Conservation (phyloP, 805 yeast genomes). For the Kregervanrija fluxuum region DNA sequence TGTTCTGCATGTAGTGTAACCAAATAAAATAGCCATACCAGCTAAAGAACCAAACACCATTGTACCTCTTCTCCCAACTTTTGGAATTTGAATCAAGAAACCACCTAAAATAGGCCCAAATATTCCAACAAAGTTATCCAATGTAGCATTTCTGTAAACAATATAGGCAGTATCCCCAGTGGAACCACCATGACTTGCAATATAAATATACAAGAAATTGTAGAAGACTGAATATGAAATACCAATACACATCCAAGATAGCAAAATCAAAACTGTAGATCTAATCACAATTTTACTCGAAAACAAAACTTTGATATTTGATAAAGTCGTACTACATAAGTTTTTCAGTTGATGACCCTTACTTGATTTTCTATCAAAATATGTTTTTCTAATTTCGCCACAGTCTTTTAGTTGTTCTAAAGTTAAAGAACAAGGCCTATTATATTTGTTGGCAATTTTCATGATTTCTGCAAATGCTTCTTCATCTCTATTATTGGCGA, state of each 20-base stretch:
- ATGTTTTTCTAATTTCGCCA: constrained; percentile 32
- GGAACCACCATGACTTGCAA: constrained; percentile 43
- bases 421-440: constrained; percentile 33
- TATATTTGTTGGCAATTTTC: constrained; percentile 40
- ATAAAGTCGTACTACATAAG: constrained; percentile 23
- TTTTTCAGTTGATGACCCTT: constrained; percentile 21
- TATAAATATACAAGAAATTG: constrained; percentile 46
- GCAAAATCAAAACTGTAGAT: constrained; percentile 36
- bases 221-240: constrained; percentile 50
- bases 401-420: constrained; percentile 38
- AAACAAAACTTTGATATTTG: constrained; percentile 41
- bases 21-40: constrained; percentile 52
- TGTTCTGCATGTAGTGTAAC: constrained; percentile 55
- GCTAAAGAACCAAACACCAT: constrained; percentile 44
- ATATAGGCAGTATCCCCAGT: constrained; percentile 32
- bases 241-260: constrained; percentile 54
- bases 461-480: constrained; percentile 38
- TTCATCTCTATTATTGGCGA: constrained; percentile 45
- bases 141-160: constrained; percentile 41
- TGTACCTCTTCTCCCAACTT: constrained; percentile 51
- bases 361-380: constrained; percentile 14
- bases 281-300: constrained; percentile 36
- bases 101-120: constrained; percentile 52
- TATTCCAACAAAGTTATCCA: constrained; percentile 40
- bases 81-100: constrained; percentile 24